Evolutionary conservation across 2,329 filamentous ascomycete genomes (phyloP), one percentile per base, ranked within the genome.

Genomic region (Bipolaris zeicola): DNA sequence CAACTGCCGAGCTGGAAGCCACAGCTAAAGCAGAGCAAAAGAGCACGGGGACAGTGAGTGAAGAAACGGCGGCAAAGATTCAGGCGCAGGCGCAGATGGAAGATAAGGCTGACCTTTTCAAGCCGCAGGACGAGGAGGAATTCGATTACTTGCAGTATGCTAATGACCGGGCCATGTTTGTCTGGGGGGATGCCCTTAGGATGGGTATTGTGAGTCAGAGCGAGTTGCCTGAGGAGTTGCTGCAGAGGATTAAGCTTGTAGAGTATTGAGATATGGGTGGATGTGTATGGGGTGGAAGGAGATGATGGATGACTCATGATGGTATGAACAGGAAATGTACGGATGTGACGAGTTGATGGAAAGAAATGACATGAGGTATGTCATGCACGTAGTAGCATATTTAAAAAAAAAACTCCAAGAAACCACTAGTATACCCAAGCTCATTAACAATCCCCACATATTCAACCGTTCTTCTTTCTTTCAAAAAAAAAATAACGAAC

Each of bases 121-220:
- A 80, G 13, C 80, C 79, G 4, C 81, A 83, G 46, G 83, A 83
- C 18, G 85, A 83, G 26, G 85, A 84, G 33, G 90, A 91, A 69
- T 99, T 98, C 71, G 93, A 99, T 76, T 99, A 98, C 74, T 81
- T 99, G 22, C 86, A 85, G 10, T 99, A 98, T 77, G 88, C 95
- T 6, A 91, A 96, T 77, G 91, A 97, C 63, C 84, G 95, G 13
- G 93, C 92, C 0, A 82, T 95, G 79, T 95, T 97, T 77, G 95
- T 99, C 78, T 96, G 94, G 90, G 93, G 92, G 1, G 95, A 99
- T 78, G 87, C 92, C 50, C 79, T 98, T 53, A 80, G 83, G 52
- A 77, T 96, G 76, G 92, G 92, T 0, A 77, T 99, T 37, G 82
- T 95, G 37, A 86, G 84, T 72, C 76, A 82, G 59, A 89, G 93